phyloP scores from a whole-genome alignment of 1,284 basidiomycete genomes.

The Rhodotorula sp. region DNA sequence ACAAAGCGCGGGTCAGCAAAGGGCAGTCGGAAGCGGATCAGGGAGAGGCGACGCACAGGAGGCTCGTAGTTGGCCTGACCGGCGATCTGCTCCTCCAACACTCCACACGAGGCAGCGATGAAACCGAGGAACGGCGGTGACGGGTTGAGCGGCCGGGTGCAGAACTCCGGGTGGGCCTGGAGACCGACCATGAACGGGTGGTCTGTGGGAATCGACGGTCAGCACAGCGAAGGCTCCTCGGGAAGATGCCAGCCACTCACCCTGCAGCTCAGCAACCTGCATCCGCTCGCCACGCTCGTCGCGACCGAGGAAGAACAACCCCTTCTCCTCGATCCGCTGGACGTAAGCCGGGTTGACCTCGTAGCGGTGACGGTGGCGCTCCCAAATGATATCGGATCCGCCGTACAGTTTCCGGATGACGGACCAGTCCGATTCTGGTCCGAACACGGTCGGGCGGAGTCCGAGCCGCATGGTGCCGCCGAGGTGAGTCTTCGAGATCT shows the following conservation, averaged over 20 bases:
- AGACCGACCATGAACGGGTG: constrained; percentile 95
- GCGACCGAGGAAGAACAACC: constrained; percentile 82
- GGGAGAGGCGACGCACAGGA: constrained; percentile 44
- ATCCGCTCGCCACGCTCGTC: constrained; percentile 96
- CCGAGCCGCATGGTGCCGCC: constrained; percentile 98
- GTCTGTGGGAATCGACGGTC: constrained; percentile 54
- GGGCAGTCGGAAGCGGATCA: too few species aligned
- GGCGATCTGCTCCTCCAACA: constrained; percentile 74
- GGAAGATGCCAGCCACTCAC: constrained; percentile 54
- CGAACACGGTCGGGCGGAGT: constrained; percentile 88
- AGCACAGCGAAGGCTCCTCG: background rate
- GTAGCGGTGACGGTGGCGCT: constrained; percentile 94
- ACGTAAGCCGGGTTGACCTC: constrained; percentile 94
- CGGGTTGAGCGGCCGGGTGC: constrained; percentile 96
- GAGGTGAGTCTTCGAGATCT: constrained; percentile 96
- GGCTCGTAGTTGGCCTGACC: constrained; percentile 60
- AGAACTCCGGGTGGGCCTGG: constrained; percentile 98
- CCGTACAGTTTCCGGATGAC: constrained; percentile 80
- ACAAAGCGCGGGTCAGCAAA: background rate
- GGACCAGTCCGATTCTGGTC: constrained; percentile 62
- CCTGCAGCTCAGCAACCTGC: constrained; percentile 87
- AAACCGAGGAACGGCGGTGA: constrained; percentile 97
- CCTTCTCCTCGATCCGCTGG: constrained; percentile 67
- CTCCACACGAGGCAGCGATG: constrained; percentile 78
- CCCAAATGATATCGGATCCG: constrained; percentile 83